Evolutionary conservation across 495 filamentous ascomycete species (phyloP).

Genomic region (Annulohypoxylon stygium): DNA sequence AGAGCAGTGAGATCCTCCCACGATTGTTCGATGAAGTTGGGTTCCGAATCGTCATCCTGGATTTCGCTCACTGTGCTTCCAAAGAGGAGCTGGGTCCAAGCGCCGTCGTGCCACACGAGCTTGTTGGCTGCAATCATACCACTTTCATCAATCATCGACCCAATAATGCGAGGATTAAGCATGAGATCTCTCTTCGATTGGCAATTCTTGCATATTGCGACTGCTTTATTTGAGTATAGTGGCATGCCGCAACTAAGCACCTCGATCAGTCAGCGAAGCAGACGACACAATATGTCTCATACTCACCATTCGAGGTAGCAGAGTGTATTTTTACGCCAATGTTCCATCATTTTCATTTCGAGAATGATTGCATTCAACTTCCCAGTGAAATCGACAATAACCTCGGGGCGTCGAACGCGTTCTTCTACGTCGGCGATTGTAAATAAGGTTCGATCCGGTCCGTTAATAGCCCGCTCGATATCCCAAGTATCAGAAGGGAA

Average conservation of each 20-base stretch:
- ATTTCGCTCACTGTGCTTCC: slow-evolving; percentile 41
- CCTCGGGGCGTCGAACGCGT: slow-evolving; percentile 58
- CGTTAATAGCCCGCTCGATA: slow-evolving; percentile 58
- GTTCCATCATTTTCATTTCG: slow-evolving; percentile 64
- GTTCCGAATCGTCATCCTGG: not conserved
- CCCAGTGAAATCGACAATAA: slow-evolving; percentile 63
- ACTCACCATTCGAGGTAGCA: slow-evolving; percentile 70
- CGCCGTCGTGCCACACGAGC: slow-evolving; percentile 64
- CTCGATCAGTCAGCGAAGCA: slow-evolving; percentile 7
- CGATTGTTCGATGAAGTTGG: slow-evolving; percentile 36
- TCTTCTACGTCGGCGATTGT: slow-evolving; percentile 72
- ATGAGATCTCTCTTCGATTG: slow-evolving; percentile 56
- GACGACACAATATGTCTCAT: not conserved
- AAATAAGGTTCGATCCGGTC: slow-evolving; percentile 64
- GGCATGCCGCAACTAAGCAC: slow-evolving; percentile 67
- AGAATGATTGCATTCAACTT: slow-evolving; percentile 70
- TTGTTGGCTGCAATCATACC: slow-evolving; percentile 62
- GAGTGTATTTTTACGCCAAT: slow-evolving; percentile 62
- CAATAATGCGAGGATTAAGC: slow-evolving; percentile 69
- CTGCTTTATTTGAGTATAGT: slow-evolving; percentile 64
- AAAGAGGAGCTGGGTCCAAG: slow-evolving; percentile 68
- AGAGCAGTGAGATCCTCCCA: slow-evolving; percentile 56
- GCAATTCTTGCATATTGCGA: slow-evolving; percentile 67
- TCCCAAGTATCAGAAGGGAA: slow-evolving; percentile 68
- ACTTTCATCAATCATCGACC: slow-evolving; percentile 68